Base-by-base conservation (phyloP, 305 asterid genomes). In the Plantago lanceolata region DNA sequence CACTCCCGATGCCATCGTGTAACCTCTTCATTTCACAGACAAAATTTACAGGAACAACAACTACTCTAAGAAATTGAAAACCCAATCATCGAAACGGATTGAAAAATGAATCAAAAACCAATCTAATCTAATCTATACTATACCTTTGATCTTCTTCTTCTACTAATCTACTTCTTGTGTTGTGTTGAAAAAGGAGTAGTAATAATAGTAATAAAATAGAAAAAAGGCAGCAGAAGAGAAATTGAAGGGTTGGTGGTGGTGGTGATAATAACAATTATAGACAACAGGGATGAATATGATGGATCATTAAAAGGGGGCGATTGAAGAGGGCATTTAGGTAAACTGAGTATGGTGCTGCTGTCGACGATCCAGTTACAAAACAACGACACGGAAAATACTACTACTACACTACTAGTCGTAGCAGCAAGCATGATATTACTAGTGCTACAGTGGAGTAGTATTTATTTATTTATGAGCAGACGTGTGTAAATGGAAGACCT, bases 401-500 rank as follows among this genome's bases (percentile, higher is more conserved):
- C 3, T 24, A 24, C 24, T 50, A 0, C 26, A 51, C 13, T 51
- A 19, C 11, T 51, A 51, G 24, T 53, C 31, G 26, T 5, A 7
- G 18, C 0, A 53, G 6, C n/a, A 24, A 24, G 28, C 28, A 24
- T 24, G 28, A 24, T 24, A 24, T n/a, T n/a, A n/a, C n/a, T n/a
- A n/a, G n/a, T n/a, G n/a, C n/a, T n/a, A n/a, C n/a, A n/a, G n/a
- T n/a, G n/a, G n/a, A n/a, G n/a, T n/a, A n/a, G n/a, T n/a, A n/a
- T n/a, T n/a, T 19, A 14, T 14, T 8, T 17, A 5, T 21, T 53
- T 53, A 19, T 21, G 58, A 67, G 70, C 45, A 55, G 44, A 26
- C 55, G 63, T 75, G 75, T 68, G 70, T 65, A 74, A 59, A 66
- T 67, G 61, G 64, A 84, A 76, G 79, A 72, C 77, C 15, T 79